These are phyloP conservation scores for Pachysandra terminalis DNA, from an alignment of 164 flowering plant genomes.

Conservation along the genomic window DNA sequence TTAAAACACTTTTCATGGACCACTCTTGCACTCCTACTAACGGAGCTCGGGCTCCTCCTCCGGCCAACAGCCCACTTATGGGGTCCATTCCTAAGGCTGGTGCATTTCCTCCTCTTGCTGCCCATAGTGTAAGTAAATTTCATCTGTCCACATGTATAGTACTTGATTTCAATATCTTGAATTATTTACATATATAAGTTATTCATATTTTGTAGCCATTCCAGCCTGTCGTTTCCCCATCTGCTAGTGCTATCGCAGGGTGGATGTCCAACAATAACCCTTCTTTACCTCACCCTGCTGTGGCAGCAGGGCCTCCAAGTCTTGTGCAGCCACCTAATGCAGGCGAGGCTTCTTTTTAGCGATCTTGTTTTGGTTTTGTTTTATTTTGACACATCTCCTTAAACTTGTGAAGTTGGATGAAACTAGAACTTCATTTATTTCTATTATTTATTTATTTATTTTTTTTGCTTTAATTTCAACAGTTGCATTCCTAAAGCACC, in stretches of 20 bases:
- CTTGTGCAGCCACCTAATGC: slow-evolving; percentile 53
- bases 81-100: slow-evolving; percentile 62
- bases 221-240: slow-evolving; percentile 58
- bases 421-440: not conserved
- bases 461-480: slow-evolving; percentile 10
- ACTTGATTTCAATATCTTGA: not conserved
- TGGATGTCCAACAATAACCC: slow-evolving; percentile 59
- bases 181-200: not conserved
- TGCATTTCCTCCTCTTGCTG: slow-evolving; percentile 58
- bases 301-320: slow-evolving; percentile 51
- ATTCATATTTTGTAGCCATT: slow-evolving; percentile 47
- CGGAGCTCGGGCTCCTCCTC: slow-evolving; percentile 56
- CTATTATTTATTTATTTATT: too few relatives aligned
- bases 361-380: not conserved
- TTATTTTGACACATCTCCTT: not conserved
- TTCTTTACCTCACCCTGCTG: slow-evolving; percentile 52
- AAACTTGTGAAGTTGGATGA: not conserved
- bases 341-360: slow-evolving; percentile 22
- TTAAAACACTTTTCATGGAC: slow-evolving; percentile 63
- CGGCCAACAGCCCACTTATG: slow-evolving; percentile 39
- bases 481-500: slow-evolving; percentile 69
- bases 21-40: slow-evolving; percentile 54
- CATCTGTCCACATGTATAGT: not conserved
- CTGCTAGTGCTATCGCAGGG: slow-evolving; percentile 61
- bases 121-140: slow-evolving; percentile 46